A percentile compares a stretch with the other conserved stretches of the same genome.
These are phyloP conservation scores for Polytrichum commune DNA, from an alignment of 225 moss, liverwort and hornwort genomes.

Conservation along the genomic window DNA sequence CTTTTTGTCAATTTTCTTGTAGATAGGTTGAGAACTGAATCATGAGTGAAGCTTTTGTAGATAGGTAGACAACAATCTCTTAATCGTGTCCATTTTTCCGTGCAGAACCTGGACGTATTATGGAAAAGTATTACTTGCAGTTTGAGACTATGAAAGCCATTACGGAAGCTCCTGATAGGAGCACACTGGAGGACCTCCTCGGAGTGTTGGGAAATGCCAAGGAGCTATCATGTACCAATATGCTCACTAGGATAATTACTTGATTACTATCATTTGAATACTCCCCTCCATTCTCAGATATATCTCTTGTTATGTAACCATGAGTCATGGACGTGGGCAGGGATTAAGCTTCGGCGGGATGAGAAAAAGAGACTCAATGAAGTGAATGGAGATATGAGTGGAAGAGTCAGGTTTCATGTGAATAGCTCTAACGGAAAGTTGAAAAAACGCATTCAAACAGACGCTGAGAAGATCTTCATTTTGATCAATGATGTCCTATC, in stretches of 20 bases:
- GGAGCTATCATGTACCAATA: slow-evolving; percentile 68
- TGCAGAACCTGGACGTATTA: slow-evolving; percentile 91
- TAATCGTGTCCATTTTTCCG: neutral
- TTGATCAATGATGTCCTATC: slow-evolving; percentile 86
- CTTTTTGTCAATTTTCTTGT: slow-evolving; percentile 6
- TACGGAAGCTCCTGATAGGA: slow-evolving; percentile 55
- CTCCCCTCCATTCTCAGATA: too few species aligned
- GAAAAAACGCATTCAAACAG: slow-evolving; percentile 85
- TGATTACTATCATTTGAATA: too few species aligned
- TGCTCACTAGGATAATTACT: neutral
- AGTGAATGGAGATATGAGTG: slow-evolving; percentile 77
- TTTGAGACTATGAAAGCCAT: slow-evolving; percentile 97
- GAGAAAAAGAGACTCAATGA: slow-evolving; percentile 87
- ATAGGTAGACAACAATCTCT: too few species aligned
- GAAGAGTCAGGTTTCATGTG: slow-evolving; percentile 78
- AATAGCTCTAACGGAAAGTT: slow-evolving; percentile 64
- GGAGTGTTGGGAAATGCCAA: slow-evolving; percentile 64
- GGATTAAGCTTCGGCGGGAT: slow-evolving; percentile 91
- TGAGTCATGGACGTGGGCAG: slow-evolving; percentile 26
- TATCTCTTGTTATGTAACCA: too few species aligned
- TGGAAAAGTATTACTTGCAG: slow-evolving; percentile 92
- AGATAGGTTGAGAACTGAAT: too few species aligned
- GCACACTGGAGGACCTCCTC: slow-evolving; percentile 69
- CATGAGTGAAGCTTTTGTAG: too few species aligned
- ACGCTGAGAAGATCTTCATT: slow-evolving; percentile 83